phyloP scores from a whole-genome alignment of 495 filamentous ascomycete species.

The Recurvomyces mirabilis region DNA sequence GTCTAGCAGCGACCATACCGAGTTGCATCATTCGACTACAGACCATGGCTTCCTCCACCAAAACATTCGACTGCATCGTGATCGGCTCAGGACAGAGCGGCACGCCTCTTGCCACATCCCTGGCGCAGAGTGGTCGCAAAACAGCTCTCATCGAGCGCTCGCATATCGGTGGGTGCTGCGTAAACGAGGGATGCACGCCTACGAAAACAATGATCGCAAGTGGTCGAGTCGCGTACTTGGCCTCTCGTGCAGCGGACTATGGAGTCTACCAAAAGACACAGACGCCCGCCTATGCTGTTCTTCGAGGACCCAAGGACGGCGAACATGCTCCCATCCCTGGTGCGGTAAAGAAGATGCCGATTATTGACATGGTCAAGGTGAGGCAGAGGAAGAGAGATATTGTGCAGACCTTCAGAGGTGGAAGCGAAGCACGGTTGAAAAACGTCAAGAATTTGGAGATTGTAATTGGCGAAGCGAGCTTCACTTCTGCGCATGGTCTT shows the following conservation, averaged over 20 bases:
- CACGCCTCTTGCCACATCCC: constrained; percentile 37
- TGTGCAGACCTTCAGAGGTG: constrained; percentile 37
- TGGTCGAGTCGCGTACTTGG: constrained; percentile 37
- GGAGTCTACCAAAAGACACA: constrained; percentile 28
- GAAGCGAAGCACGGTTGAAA: constrained; percentile 32
- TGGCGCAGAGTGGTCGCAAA: constrained; percentile 33
- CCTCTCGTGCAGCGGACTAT: constrained; percentile 34
- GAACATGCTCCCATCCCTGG: constrained; percentile 1
- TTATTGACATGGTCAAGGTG: constrained; percentile 35
- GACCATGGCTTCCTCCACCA: constrained; percentile 3
- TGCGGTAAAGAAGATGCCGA: constrained; percentile 11
- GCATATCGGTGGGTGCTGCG: constrained; percentile 41
- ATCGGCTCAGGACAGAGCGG: constrained; percentile 42
- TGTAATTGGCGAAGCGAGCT: constrained; percentile 35
- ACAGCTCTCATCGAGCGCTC: constrained; percentile 35
- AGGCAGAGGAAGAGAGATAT: constrained; percentile 43
- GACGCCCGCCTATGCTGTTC: background rate
- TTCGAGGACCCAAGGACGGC: background rate
- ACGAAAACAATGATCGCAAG: constrained; percentile 44
- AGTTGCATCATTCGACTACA: no score
- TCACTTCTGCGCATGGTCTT: constrained; percentile 29
- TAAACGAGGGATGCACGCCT: constrained; percentile 46
- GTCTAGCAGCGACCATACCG: no score
- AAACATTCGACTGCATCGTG: constrained; percentile 31
- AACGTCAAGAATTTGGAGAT: constrained; percentile 35